These are phyloP conservation scores for Funneliformis geosporum DNA, from an alignment of 192 early-diverging fungal species.

Conservation along the genomic window DNA sequence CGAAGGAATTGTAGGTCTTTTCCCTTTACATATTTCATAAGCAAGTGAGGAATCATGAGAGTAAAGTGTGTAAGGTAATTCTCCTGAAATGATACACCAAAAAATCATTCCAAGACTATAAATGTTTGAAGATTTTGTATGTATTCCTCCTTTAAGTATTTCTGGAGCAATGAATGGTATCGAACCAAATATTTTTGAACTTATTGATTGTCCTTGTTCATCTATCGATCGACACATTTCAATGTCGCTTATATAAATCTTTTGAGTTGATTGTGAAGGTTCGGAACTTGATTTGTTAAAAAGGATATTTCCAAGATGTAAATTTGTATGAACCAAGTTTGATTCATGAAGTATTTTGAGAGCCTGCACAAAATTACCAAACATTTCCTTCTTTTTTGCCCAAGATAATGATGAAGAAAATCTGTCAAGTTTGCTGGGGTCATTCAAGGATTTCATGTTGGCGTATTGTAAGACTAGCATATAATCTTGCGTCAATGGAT, in stretches of 20 bases:
- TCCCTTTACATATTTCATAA: constrained; percentile 7
- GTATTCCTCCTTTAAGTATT: neutral
- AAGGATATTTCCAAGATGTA: constrained; percentile 19
- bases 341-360: neutral
- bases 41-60: neutral
- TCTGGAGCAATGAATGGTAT: constrained; percentile 8
- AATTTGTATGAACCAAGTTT: neutral
- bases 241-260: neutral
- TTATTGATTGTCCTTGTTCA: neutral
- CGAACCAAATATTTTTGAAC: neutral
- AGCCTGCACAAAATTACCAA: neutral
- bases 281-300: neutral
- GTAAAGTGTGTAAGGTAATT: neutral
- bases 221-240: neutral
- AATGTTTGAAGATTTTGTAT: constrained; percentile 6
- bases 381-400: neutral
- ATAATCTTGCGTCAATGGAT: neutral
- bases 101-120: constrained; percentile 15
- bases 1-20: neutral
- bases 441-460: neutral
- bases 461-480: neutral
- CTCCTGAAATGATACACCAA: neutral
- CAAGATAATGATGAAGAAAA: neutral
- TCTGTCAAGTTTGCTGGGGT: neutral
- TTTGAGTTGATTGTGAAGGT: neutral